Evolutionary conservation across 257 asterid genomes (phyloP).

Genomic region (Solanum dulcamara): DNA sequence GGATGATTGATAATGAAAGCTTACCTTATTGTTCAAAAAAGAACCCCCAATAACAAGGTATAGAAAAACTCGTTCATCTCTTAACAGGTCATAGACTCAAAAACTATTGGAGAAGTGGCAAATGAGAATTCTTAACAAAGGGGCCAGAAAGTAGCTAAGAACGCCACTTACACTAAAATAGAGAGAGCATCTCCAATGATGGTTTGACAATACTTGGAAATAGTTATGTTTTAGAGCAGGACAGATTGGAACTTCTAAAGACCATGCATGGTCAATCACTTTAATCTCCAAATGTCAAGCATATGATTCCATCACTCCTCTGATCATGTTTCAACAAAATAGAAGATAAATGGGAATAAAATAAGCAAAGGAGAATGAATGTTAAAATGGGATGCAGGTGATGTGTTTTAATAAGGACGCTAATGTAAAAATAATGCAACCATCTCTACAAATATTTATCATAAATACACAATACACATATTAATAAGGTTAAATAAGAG

Average conservation of each 20-base stretch:
- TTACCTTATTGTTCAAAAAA: not conserved
- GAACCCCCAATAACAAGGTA: not conserved
- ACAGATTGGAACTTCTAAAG: not conserved
- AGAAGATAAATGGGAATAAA: not conserved
- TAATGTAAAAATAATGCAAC: not conserved
- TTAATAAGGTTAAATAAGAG: not conserved
- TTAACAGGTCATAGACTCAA: not conserved
- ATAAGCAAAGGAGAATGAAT: not conserved
- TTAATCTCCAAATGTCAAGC: not conserved
- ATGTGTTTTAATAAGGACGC: not conserved
- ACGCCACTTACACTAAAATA: not conserved
- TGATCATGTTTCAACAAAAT: not conserved
- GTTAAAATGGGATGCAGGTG: not conserved
- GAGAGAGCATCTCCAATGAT: not conserved
- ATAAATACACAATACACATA: not conserved
- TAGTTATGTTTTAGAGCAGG: not conserved
- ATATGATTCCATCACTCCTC: not conserved
- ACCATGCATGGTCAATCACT: not conserved
- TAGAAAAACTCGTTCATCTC: not conserved
- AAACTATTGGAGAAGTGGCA: not conserved
- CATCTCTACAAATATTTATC: not conserved
- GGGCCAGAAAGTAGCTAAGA: not conserved
- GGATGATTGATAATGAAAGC: not conserved
- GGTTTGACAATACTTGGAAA: not conserved
- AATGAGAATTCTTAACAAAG: not conserved